These are phyloP conservation scores for Arthrinium phaeospermum DNA, from an alignment of 2,329 filamentous ascomycete genomes.

Conservation along the genomic window DNA sequence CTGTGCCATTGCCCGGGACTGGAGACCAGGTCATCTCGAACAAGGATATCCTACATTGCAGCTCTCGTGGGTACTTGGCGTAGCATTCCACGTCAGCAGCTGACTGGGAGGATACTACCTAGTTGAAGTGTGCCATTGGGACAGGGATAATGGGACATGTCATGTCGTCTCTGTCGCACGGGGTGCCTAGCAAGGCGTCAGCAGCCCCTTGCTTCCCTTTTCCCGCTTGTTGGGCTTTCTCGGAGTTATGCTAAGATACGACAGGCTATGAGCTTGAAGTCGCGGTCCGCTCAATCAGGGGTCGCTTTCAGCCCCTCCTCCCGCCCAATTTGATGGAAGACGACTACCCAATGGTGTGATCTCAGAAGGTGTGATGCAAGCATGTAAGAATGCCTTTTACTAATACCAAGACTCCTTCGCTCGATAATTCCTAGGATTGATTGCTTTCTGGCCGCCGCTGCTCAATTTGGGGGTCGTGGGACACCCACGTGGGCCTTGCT, in stretches of 20 bases:
- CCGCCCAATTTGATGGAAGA: not conserved
- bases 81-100: not conserved
- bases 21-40: not conserved
- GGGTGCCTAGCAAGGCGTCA: no score
- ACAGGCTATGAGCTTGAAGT: not conserved
- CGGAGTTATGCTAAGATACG: not conserved
- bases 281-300: not conserved
- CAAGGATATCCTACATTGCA: not conserved
- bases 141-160: not conserved
- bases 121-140: not conserved
- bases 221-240: not conserved
- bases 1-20: not conserved
- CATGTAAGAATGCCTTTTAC: not conserved
- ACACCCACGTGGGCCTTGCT: not conserved
- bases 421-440: not conserved
- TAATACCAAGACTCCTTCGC: no score
- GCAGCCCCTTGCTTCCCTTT: not conserved
- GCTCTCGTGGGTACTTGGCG: not conserved
- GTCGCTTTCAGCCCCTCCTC: not conserved
- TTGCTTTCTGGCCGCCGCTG: not conserved
- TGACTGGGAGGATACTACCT: not conserved
- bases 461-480: not conserved
- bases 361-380: not conserved
- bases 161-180: not conserved
- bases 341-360: not conserved